These are phyloP conservation scores for Penicillium manginii DNA, from an alignment of 495 filamentous ascomycete species.

Conservation along the genomic window DNA sequence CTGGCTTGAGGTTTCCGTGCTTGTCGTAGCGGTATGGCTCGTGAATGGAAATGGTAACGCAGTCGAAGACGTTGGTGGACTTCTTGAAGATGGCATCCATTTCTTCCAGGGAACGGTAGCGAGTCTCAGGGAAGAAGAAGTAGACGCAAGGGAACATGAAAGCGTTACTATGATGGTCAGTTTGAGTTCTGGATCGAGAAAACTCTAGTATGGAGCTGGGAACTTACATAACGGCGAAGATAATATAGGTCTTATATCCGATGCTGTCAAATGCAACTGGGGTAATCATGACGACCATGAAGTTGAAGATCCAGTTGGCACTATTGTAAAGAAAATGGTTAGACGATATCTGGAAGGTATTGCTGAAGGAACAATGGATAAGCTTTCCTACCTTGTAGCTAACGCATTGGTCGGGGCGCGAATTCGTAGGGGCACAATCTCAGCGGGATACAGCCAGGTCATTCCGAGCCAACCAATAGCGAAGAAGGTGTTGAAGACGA, in stretches of 20 bases:
- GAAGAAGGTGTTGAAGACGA: slow-evolving; percentile 73
- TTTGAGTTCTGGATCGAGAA: slow-evolving; percentile 7
- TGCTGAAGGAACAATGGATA: not conserved
- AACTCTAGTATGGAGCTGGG: not conserved
- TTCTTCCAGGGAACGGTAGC: slow-evolving; percentile 70
- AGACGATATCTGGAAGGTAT: not conserved
- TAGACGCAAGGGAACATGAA: slow-evolving; percentile 43
- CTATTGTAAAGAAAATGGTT: slow-evolving; percentile 2
- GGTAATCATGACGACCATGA: slow-evolving; percentile 65
- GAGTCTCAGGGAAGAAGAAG: slow-evolving; percentile 76
- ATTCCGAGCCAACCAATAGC: slow-evolving; percentile 73
- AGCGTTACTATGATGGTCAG: slow-evolving; percentile 19
- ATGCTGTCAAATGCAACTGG: slow-evolving; percentile 66
- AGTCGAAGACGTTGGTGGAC: slow-evolving; percentile 51
- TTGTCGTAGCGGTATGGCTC: slow-evolving; percentile 70
- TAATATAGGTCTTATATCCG: slow-evolving; percentile 68
- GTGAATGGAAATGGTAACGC: slow-evolving; percentile 60
- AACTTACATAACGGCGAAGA: slow-evolving; percentile 52
- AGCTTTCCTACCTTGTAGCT: slow-evolving; percentile 15
- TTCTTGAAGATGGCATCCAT: slow-evolving; percentile 77
- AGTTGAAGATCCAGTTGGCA: slow-evolving; percentile 36
- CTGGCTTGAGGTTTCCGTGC: slow-evolving; percentile 60
- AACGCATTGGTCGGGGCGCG: slow-evolving; percentile 30
- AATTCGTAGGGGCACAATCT: slow-evolving; percentile 52
- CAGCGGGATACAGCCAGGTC: slow-evolving; percentile 71